Evolutionary conservation across 176 grass and related monocot species (phyloP), one percentile per base, ranked within the genome.

Genomic region (Alloteropsis semialata): DNA sequence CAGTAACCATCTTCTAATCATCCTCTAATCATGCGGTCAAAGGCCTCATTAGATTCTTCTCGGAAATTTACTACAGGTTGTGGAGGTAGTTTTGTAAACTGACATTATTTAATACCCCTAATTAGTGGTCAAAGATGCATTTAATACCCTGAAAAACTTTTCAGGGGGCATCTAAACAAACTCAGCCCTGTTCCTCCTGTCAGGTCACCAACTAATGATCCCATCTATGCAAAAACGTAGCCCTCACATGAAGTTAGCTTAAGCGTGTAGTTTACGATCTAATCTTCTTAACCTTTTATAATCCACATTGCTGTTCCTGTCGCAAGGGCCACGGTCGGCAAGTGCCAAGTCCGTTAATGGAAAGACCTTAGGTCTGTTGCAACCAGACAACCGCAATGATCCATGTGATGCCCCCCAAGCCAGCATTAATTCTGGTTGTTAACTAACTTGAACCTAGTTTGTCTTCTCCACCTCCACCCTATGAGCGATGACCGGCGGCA

Each of bases 141-240:
- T n/a, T n/a, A n/a, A n/a, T n/a, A n/a, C n/a, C n/a, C n/a, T n/a
- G n/a, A n/a, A n/a, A n/a, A n/a, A n/a, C n/a, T n/a, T n/a, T n/a
- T n/a, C n/a, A n/a, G n/a, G n/a, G n/a, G n/a, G n/a, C n/a, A n/a
- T n/a, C n/a, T n/a, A n/a, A n/a, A 11, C 34, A 38, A 74, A 32
- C 58, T 13, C 75, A 10, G 48, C 62, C 29, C 21, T 34, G 71
- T 43, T 79, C 82, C 54, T 80, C 71, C 44, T 55, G 65, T 62
- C 78, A 55, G 77, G 33, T 72, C 72, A 82, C 29, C 88, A 54
- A 29, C 72, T 45, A 49, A 90, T 58, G 83, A 65, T 82, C 56
- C 22, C 25, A 37, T 27, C 32, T 2, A 17, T 8, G 19, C 78
- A 69, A 41, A 83, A 30, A 53, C 11, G 27, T n/a, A 16, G 28